Base-by-base conservation (phyloP, 129 eudicot species). In the Glebionis coronaria region DNA sequence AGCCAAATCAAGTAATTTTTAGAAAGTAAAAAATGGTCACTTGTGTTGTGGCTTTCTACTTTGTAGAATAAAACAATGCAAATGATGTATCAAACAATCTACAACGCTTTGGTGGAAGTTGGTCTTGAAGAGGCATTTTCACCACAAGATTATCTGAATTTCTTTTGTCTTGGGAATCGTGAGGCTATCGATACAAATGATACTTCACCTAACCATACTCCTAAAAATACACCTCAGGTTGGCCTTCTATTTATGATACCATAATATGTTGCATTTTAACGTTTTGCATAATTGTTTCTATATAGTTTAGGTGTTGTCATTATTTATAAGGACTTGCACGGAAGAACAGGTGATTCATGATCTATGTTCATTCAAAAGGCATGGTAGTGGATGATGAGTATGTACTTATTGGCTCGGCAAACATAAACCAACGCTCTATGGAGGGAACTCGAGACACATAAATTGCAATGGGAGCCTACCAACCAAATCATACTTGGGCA, bases 381-480 rank as follows among this genome's bases (percentile, higher is more conserved):
- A 92, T 92, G 98, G 80, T 92, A 78, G 98, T 88, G 68, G 98
- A 92, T 79, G 98, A 92, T 44, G 98, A 88, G 81, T 92, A 70
- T 64, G 87, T 92, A 57, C 86, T 92, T 59, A 49, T 92, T 60
- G 96, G 98, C 49, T 88, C 96, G 9, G 98, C 98, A 60, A 92
- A 92, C 72, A 92, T 88, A 46, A 92, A 92, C 71, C 96, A 92
- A 29, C 91, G 98, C 15, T 92, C 98, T 42, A 76, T 92, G 89
- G 98, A 92, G 80, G 98, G 98, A 28, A 88, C 88, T 56, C 81
- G 96, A 68, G 98, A 92, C 82, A 88, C 98, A 0, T 96, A 92
- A 77, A 92, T 92, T 60, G 98, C 98, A 29, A 92, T 88, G 98
- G 98, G 98, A 44, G 95, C 96, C 42, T 92, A 92, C 81, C 98